Conservation (phyloP, 345 rosid genomes). For the Melaleuca alternifolia region DNA sequence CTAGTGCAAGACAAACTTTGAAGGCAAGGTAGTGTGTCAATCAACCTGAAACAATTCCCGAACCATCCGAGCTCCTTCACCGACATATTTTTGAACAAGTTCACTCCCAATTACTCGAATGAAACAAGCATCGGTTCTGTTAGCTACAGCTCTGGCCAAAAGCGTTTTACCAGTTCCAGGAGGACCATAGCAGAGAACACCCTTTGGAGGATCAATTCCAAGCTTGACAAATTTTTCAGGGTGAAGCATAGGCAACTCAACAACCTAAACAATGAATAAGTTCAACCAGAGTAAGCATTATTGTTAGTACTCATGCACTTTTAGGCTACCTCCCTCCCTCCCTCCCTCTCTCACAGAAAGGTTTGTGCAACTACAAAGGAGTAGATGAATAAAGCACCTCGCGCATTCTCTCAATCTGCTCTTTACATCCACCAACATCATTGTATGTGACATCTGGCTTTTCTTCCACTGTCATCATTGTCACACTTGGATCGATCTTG, state of each 20-base stretch:
- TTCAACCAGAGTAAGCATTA: not conserved
- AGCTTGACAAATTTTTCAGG: slow-evolving; percentile 94
- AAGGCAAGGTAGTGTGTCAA: not conserved
- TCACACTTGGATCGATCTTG: slow-evolving; percentile 97
- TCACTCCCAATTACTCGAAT: slow-evolving; percentile 93
- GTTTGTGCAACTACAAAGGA: not conserved
- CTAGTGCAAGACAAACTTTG: not conserved
- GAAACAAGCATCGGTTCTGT: slow-evolving; percentile 92
- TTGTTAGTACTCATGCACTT: not conserved
- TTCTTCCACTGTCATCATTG: slow-evolving; percentile 99
- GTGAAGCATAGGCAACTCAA: slow-evolving; percentile 93
- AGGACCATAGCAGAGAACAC: slow-evolving; percentile 96
- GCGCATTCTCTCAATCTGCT: slow-evolving; percentile 96
- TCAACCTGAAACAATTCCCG: slow-evolving; percentile 83
- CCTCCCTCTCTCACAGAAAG: not conserved
- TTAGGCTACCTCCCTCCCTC: not conserved
- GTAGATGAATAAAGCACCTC: slow-evolving; percentile 29
- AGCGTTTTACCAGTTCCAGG: slow-evolving; percentile 97
- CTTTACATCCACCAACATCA: slow-evolving; percentile 98
- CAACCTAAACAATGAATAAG: slow-evolving; percentile 35
- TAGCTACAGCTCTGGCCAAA: slow-evolving; percentile 94
- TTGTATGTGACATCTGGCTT: slow-evolving; percentile 97
- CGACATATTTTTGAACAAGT: slow-evolving; percentile 96
- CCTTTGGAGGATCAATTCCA: slow-evolving; percentile 97
- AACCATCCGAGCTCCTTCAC: slow-evolving; percentile 96